phyloP scores from a whole-genome alignment of 1,284 basidiomycete genomes.

The Austroboletus olivaceoglutinosus region DNA sequence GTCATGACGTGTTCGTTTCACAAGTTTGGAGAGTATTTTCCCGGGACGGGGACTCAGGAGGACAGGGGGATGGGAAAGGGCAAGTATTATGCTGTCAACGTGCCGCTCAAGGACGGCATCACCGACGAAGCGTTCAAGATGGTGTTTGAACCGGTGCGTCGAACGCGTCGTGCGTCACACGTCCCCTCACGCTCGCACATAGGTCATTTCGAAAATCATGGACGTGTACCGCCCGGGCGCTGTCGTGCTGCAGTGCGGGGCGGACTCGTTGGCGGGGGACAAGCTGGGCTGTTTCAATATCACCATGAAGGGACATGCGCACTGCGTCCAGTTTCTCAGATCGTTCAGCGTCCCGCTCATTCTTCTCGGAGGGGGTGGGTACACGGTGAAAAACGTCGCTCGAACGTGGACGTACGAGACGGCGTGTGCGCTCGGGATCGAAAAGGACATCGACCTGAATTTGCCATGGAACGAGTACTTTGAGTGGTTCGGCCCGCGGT shows the following conservation, averaged over 20 bases:
- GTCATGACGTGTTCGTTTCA: constrained; percentile 98
- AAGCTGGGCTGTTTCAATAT: constrained; percentile 97
- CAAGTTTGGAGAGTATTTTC: constrained; percentile 97
- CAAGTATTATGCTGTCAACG: constrained; percentile 89
- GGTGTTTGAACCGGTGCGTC: constrained; percentile 85
- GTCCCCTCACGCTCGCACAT: constrained; percentile 3
- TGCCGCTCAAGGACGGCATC: constrained; percentile 93
- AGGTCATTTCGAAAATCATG: constrained; percentile 86
- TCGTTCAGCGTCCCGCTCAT: constrained; percentile 87
- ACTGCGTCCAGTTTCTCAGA: constrained; percentile 86
- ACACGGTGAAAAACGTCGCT: constrained; percentile 95
- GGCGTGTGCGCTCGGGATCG: constrained; percentile 85
- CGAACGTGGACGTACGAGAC: constrained; percentile 98
- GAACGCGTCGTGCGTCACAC: not conserved
- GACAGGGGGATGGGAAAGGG: constrained; percentile 87
- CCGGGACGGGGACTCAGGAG: constrained; percentile 86
- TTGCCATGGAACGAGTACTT: constrained; percentile 96
- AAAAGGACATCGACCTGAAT: constrained; percentile 74
- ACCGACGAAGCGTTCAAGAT: constrained; percentile 80
- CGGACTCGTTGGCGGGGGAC: constrained; percentile 93
- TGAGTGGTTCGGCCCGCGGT: constrained; percentile 97
- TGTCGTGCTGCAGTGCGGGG: constrained; percentile 93
- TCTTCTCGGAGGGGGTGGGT: constrained; percentile 93
- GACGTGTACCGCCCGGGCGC: constrained; percentile 90
- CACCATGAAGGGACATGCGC: constrained; percentile 91